Evolutionary conservation across 2,329 filamentous ascomycete genomes (phyloP).

Genomic region (Nigrospora sphaerica): DNA sequence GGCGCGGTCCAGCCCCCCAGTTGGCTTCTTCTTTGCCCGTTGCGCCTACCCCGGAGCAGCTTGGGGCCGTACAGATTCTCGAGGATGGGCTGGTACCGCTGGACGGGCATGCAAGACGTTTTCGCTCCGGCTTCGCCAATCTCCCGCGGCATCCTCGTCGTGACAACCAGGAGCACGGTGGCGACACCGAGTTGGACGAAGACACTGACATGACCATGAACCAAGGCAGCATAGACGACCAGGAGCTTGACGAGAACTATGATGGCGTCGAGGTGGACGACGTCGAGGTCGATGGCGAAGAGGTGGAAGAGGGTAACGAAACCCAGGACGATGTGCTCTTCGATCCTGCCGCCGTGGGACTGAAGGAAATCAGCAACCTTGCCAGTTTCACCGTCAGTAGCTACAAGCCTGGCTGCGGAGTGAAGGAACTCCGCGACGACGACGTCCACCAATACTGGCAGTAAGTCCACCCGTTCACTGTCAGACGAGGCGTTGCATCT

Average conservation of each 20-base stretch:
- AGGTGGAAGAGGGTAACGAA: constrained; percentile 17
- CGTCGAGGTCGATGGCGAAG: constrained; percentile 19
- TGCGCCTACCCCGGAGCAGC: background rate
- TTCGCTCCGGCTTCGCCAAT: background rate
- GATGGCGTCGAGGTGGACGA: constrained; percentile 18
- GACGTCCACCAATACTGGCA: constrained; percentile 74
- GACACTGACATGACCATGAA: constrained; percentile 6
- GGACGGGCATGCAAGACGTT: background rate
- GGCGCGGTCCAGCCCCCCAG: background rate
- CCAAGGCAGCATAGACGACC: constrained; percentile 2
- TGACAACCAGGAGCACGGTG: background rate
- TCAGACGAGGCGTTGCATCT: background rate
- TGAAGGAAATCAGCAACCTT: constrained; percentile 81
- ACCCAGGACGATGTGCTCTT: constrained; percentile 33
- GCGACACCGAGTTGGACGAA: constrained; percentile 8
- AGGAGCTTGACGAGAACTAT: constrained; percentile 13
- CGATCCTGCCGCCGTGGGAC: constrained; percentile 45
- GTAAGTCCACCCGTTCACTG: constrained; percentile 34
- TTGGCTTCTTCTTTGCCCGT: background rate
- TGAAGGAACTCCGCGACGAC: constrained; percentile 68
- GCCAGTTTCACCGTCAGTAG: constrained; percentile 78
- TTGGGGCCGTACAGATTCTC: background rate
- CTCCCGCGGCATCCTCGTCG: background rate
- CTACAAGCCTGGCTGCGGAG: constrained; percentile 72
- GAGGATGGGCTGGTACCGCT: background rate